Conservation (phyloP, 345 rosid genomes). For the Pistacia vera region DNA sequence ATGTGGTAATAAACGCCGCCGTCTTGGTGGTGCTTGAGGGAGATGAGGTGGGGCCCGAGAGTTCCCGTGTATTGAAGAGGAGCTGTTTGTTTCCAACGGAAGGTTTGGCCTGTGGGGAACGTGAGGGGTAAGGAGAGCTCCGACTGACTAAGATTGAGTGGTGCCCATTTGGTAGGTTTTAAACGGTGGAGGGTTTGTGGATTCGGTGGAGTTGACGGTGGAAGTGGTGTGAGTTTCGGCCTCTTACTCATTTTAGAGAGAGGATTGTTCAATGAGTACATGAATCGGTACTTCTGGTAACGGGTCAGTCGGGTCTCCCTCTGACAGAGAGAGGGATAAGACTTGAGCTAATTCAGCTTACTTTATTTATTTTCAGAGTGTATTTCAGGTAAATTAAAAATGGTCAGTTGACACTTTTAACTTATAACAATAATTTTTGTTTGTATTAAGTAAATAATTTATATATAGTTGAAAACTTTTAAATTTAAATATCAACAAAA, state of each 20-base stretch:
- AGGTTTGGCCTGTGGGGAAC: conserved; percentile 96
- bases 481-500: too few relatives aligned
- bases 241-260: conserved; percentile 14
- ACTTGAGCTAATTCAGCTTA: not conserved
- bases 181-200: conserved; percentile 16
- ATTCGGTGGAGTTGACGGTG: conserved; percentile 32
- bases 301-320: not conserved
- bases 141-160: conserved; percentile 56
- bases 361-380: too few relatives aligned
- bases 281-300: not conserved
- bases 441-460: too few relatives aligned
- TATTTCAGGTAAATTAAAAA: too few relatives aligned
- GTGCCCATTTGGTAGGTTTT: conserved; percentile 43
- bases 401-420: too few relatives aligned
- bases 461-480: too few relatives aligned
- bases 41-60: conserved; percentile 71
- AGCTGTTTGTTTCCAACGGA: conserved; percentile 90
- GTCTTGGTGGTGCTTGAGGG: conserved; percentile 63
- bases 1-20: conserved; percentile 56
- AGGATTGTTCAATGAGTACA: not conserved
- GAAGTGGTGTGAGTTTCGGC: conserved; percentile 36
- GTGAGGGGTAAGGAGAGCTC: conserved; percentile 83
- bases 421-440: too few relatives aligned
- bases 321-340: not conserved
- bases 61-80: conserved; percentile 70